Evolutionary conservation across 2,329 filamentous ascomycete species (phyloP).

Genomic region (Huntiella omanensis): DNA sequence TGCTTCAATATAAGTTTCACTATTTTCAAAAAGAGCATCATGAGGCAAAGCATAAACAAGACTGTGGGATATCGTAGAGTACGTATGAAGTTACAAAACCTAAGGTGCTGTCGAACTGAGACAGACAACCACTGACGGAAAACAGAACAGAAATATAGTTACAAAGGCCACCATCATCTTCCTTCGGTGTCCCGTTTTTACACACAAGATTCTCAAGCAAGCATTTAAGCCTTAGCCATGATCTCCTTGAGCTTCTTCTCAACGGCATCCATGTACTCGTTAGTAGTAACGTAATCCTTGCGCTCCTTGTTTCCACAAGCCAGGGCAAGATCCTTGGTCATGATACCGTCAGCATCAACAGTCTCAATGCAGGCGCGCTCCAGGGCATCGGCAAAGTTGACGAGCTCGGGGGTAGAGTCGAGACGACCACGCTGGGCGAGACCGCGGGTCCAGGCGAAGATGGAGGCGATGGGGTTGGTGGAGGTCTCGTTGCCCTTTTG

Average conservation of each 20-base stretch:
- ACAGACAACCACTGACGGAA: too few species aligned
- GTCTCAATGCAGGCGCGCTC: constrained; percentile 90
- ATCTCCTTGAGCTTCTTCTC: constrained; percentile 72
- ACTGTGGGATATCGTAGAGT: too few species aligned
- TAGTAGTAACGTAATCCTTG: constrained; percentile 76
- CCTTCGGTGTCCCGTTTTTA: too few species aligned
- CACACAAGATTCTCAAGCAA: neutral
- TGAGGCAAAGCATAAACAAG: too few species aligned
- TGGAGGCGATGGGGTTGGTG: constrained; percentile 96
- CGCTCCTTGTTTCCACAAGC: constrained; percentile 76
- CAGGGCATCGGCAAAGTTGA: constrained; percentile 76
- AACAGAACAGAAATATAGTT: too few species aligned
- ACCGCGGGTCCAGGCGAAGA: constrained; percentile 97
- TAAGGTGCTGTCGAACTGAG: too few species aligned
- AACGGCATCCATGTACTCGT: constrained; percentile 79
- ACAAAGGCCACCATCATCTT: too few species aligned
- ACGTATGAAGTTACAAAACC: too few species aligned
- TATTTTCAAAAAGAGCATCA: too few species aligned
- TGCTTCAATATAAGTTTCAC: too few species aligned
- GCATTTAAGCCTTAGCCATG: constrained; percentile 21
- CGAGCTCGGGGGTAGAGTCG: constrained; percentile 78
- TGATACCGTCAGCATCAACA: constrained; percentile 82
- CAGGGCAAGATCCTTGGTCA: constrained; percentile 98
- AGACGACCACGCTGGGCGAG: constrained; percentile 84
- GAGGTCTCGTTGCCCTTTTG: constrained; percentile 95